phyloP scores from a whole-genome alignment of 2,329 filamentous ascomycete genomes.

The Penicillium palitans region DNA sequence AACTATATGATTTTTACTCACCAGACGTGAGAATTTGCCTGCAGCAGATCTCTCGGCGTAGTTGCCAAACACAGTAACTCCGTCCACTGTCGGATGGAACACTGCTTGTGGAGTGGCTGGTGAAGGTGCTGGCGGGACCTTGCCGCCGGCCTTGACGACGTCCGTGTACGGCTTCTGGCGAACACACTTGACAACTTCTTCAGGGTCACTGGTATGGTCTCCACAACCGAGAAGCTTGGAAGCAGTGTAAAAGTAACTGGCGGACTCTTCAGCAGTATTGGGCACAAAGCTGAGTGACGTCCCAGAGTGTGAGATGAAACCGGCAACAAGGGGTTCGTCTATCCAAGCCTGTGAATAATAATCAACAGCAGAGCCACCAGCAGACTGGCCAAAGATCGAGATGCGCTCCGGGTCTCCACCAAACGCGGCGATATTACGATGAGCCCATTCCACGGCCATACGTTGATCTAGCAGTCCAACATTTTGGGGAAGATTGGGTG shows the following conservation, averaged over 20 bases:
- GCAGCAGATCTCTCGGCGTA: conserved; percentile 37
- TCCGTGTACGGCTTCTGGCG: conserved; percentile 37
- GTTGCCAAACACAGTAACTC: conserved; percentile 44
- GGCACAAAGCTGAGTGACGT: conserved; percentile 48
- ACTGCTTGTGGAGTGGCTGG: conserved; percentile 29
- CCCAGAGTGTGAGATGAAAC: conserved; percentile 42
- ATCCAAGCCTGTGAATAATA: conserved; percentile 36
- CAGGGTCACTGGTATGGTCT: conserved; percentile 20
- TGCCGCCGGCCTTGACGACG: conserved; percentile 41
- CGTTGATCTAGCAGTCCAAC: conserved; percentile 56
- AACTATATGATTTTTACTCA: conserved; percentile 9
- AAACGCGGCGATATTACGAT: conserved; percentile 52
- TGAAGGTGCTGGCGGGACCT: conserved; percentile 35
- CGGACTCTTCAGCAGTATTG: conserved; percentile 37
- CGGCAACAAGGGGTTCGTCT: conserved; percentile 40
- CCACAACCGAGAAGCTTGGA: conserved; percentile 44
- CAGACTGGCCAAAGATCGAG: conserved; percentile 50
- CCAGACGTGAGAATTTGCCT: conserved; percentile 43
- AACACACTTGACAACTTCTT: conserved; percentile 42
- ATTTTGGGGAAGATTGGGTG: conserved; percentile 41
- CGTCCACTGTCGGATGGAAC: conserved; percentile 49
- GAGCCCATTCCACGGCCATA: conserved; percentile 53
- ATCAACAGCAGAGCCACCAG: conserved; percentile 38
- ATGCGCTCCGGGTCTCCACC: conserved; percentile 52
- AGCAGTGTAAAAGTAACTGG: conserved; percentile 48